Percentiles rank a stretch among this genome's conserved stretches.
phyloP scores from a whole-genome alignment of 2,329 filamentous ascomycete species.

The Ploettnerulaceae sp. region DNA sequence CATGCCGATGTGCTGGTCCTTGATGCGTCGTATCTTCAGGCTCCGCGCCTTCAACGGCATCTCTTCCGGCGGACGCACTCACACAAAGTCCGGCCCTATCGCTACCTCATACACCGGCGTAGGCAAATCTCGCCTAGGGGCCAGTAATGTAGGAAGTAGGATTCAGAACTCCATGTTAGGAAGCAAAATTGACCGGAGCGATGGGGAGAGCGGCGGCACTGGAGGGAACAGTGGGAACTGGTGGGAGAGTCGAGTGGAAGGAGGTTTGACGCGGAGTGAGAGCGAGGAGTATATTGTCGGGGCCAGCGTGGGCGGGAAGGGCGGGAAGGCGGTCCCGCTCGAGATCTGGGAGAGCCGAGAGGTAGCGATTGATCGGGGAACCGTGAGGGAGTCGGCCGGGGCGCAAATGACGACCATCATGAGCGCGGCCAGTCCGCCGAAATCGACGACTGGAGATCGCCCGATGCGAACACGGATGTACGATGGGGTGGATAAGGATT shows the following conservation, averaged over 20 bases:
- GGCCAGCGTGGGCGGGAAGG: not conserved
- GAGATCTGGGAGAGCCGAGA: conserved; percentile 27
- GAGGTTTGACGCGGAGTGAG: conserved; percentile 15
- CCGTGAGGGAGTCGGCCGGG: conserved; percentile 5
- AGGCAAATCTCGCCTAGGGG: not conserved
- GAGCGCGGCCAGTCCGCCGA: not conserved
- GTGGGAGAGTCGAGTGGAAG: conserved; percentile 20
- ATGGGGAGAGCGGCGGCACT: not conserved
- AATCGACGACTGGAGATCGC: not conserved
- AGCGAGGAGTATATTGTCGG: conserved; percentile 24
- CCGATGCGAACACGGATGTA: conserved; percentile 11
- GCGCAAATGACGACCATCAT: not conserved
- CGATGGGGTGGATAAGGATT: conserved; percentile 10
- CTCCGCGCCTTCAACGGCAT: conserved; percentile 25
- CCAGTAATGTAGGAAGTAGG: not conserved
- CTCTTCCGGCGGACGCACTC: conserved; percentile 12
- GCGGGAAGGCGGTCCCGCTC: conserved; percentile 13
- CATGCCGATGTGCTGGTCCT: conserved; percentile 48
- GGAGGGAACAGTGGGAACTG: conserved; percentile 8
- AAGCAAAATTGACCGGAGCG: conserved; percentile 3
- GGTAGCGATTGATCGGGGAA: conserved; percentile 21
- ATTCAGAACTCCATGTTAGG: not conserved
- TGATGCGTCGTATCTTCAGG: conserved; percentile 41
- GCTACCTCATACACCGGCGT: conserved; percentile 9
- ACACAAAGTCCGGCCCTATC: conserved; percentile 15